Evolutionary conservation across 768 basidiomycete species (phyloP).

Genomic region (Obba rivulosa): DNA sequence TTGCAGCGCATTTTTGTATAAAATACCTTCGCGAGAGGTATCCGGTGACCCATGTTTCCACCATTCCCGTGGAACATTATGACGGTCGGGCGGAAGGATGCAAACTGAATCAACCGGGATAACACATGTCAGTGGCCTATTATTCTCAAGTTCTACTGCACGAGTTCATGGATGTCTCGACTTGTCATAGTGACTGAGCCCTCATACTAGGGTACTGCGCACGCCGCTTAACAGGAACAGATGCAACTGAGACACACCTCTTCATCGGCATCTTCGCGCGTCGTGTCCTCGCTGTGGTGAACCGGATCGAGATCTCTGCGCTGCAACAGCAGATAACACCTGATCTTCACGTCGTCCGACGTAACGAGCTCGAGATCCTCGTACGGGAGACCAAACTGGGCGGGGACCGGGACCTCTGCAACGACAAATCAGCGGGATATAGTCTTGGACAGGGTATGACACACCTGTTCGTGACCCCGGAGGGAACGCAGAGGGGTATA

Average conservation of each 20-base stretch:
- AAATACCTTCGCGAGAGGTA: conserved; percentile 84
- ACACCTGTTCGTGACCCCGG: conserved; percentile 74
- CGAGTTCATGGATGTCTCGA: too few relatives aligned
- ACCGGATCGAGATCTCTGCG: conserved; percentile 38
- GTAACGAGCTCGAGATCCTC: conserved; percentile 70
- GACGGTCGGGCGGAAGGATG: conserved; percentile 67
- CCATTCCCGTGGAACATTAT: conserved; percentile 94
- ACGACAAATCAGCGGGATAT: not conserved
- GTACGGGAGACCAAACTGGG: conserved; percentile 67
- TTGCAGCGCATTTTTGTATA: conserved; percentile 83
- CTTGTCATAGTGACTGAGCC: too few relatives aligned
- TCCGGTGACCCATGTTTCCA: conserved; percentile 83
- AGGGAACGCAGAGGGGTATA: conserved; percentile 84
- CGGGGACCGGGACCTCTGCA: conserved; percentile 67
- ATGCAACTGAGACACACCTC: conserved; percentile 37
- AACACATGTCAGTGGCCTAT: too few relatives aligned
- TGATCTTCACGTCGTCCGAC: conserved; percentile 64
- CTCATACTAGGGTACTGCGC: too few relatives aligned
- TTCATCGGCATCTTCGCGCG: conserved; percentile 59
- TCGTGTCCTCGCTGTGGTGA: conserved; percentile 26
- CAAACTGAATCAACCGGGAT: conserved; percentile 27
- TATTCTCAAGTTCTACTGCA: too few relatives aligned
- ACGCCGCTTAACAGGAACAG: too few relatives aligned
- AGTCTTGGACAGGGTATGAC: conserved; percentile 3
- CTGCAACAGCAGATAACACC: conserved; percentile 74